A percentile compares a stretch with the other conserved stretches of the same genome.
Conservation (phyloP, 1,139 yeast genomes). For the Suhomyces choctaworum region DNA sequence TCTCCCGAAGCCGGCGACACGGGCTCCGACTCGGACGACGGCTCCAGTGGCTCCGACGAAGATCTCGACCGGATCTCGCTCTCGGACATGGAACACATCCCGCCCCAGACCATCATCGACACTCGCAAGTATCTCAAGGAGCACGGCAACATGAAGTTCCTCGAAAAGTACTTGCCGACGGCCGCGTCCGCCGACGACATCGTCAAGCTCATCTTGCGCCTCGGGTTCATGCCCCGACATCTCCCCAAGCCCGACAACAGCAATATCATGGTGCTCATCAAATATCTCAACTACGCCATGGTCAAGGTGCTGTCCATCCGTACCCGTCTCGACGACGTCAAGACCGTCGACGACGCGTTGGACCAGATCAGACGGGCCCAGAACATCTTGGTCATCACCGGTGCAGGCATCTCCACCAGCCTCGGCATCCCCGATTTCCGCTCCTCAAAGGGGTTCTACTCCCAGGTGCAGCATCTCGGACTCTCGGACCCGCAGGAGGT, state of each 20-base stretch:
- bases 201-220: slow-evolving; percentile 43
- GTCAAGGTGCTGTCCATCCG: slow-evolving; percentile 58
- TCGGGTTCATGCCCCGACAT: slow-evolving; percentile 55
- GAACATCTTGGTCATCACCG: slow-evolving; percentile 79
- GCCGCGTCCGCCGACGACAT: slow-evolving; percentile 58
- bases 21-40: slow-evolving; percentile 1
- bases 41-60: background rate
- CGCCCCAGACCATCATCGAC: slow-evolving; percentile 25
- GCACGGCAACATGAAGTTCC: slow-evolving; percentile 60
- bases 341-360: slow-evolving; percentile 61
- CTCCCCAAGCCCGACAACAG: slow-evolving; percentile 28
- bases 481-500: slow-evolving; percentile 93
- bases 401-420: slow-evolving; percentile 94
- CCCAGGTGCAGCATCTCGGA: slow-evolving; percentile 64
- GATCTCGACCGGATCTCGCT: slow-evolving; percentile 7
- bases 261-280: slow-evolving; percentile 49
- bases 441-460: slow-evolving; percentile 84
- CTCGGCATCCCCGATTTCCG: slow-evolving; percentile 95
- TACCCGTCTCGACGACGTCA: slow-evolving; percentile 50
- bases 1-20: slow-evolving; percentile 1
- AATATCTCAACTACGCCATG: slow-evolving; percentile 59
- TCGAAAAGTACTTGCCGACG: slow-evolving; percentile 60
- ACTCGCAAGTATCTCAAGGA: slow-evolving; percentile 61
- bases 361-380: slow-evolving; percentile 54
- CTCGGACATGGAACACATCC: slow-evolving; percentile 12